A percentile compares a stretch with the other conserved stretches of the same genome.
These are phyloP conservation scores for Ambrosia trifida DNA, from an alignment of 129 eudicot species.

Conservation along the genomic window DNA sequence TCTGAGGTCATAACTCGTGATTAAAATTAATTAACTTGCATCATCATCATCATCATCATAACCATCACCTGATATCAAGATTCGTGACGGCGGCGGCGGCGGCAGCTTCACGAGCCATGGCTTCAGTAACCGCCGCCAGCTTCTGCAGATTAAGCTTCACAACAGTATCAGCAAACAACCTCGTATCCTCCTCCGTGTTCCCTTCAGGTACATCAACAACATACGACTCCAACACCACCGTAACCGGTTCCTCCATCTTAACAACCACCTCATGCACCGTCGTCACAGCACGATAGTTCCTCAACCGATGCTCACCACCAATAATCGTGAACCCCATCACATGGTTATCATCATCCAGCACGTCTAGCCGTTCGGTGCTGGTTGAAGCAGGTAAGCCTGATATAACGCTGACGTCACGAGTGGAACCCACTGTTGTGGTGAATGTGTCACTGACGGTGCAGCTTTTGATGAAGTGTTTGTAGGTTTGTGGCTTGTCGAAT, in stretches of 20 bases:
- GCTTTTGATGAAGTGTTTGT: conserved; percentile 91
- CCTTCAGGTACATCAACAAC: conserved; percentile 82
- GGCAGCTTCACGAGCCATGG: conserved; percentile 22
- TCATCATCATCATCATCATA: too few relatives aligned
- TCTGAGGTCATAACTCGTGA: too few relatives aligned
- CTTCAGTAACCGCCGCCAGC: conserved; percentile 53
- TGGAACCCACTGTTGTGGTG: conserved; percentile 47
- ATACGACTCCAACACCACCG: conserved; percentile 74
- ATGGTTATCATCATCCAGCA: conserved; percentile 61
- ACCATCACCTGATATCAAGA: neutral
- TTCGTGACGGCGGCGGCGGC: neutral
- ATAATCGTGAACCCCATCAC: conserved; percentile 68
- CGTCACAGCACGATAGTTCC: conserved; percentile 69
- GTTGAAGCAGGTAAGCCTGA: conserved; percentile 87
- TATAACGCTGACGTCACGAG: conserved; percentile 68
- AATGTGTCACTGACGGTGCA: conserved; percentile 45
- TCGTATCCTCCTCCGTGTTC: conserved; percentile 79
- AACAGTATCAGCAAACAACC: conserved; percentile 83
- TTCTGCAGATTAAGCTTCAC: conserved; percentile 81
- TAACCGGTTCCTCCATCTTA: conserved; percentile 26
- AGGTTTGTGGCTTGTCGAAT: conserved; percentile 76
- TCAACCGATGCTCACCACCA: conserved; percentile 83
- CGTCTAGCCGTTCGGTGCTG: conserved; percentile 70
- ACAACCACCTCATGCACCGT: conserved; percentile 50
- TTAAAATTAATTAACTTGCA: too few relatives aligned